Evolutionary conservation across 2,329 filamentous ascomycete genomes (phyloP), one percentile per base, ranked within the genome.

Genomic region (Xylariaceae sp.): DNA sequence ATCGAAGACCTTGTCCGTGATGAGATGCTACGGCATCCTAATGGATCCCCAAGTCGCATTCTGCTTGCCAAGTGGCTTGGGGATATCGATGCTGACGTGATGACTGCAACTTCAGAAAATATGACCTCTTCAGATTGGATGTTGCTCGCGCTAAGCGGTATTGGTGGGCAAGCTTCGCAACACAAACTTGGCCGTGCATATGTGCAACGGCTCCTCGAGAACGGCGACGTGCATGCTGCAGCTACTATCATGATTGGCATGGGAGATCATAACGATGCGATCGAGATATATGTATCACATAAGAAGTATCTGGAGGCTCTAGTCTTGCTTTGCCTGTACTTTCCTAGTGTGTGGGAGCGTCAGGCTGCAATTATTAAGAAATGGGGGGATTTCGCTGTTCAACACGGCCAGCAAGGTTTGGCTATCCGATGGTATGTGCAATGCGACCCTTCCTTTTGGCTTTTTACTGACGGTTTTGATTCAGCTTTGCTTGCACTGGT

Each of bases 71-170:
- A 96, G 74, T 99, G 95, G 95, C 83, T 99, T 0, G 92, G 93
- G 12, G 90, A 96, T 60, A 86, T 91, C 33, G 87, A 92, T 57
- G 83, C 88, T 0, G 92, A 96, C 67, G 83, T 92, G 36, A 90
- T 96, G 84, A 83, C 87, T 9, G 86, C 90, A 2, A 90, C 86
- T 39, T 89, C 92, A 0, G 87, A 94, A 64, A 89, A 91, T n/a
- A 93, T 95, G 83, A 94, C 92, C 8, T 92, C 90, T 2, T 91
- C 91, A 0, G 95, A 98, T 74, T 99, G 95, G 95, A 97, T 99
- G 92, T 78, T 98, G 56, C 79, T 99, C 31, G 94, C 95, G 9
- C 76, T 99, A 48, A 96, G 91, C 69, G 90, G 91, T 36, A 96
- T 98, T 75, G 92, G 90, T 48, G 84, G 87, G 2, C 80, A 86